Evolutionary conservation across 2,329 filamentous ascomycete species (phyloP).

Genomic region (Alternaria gansuensis): DNA sequence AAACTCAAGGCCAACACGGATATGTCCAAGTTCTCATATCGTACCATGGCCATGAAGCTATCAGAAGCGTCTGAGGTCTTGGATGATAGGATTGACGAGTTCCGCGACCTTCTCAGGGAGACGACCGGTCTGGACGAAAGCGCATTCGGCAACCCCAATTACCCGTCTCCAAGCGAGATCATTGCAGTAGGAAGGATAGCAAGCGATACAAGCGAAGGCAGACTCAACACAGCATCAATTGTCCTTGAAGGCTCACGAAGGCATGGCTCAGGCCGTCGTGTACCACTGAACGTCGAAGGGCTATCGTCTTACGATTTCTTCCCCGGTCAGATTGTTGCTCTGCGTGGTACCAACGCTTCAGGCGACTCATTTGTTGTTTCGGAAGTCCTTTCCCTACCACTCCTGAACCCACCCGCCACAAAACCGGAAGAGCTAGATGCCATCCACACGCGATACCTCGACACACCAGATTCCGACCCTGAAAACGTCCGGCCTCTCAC

Average conservation of each 20-base stretch:
- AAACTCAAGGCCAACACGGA: constrained; percentile 88
- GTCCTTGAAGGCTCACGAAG: constrained; percentile 88
- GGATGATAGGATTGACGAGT: constrained; percentile 94
- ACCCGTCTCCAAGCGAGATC: constrained; percentile 83
- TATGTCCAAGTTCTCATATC: constrained; percentile 88
- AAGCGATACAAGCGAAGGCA: constrained; percentile 85
- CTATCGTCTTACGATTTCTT: constrained; percentile 83
- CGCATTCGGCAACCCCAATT: constrained; percentile 86
- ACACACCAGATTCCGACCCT: constrained; percentile 65
- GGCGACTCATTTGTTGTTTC: constrained; percentile 83
- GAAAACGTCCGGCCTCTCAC: constrained; percentile 70
- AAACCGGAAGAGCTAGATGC: constrained; percentile 69
- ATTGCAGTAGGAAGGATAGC: constrained; percentile 92
- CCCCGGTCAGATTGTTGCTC: constrained; percentile 89
- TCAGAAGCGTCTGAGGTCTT: constrained; percentile 92
- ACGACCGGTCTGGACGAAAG: constrained; percentile 79
- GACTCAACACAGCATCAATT: constrained; percentile 82
- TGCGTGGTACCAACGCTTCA: constrained; percentile 85
- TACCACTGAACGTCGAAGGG: constrained; percentile 78
- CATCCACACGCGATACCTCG: constrained; percentile 74
- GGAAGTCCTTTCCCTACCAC: constrained; percentile 77
- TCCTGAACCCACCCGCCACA: constrained; percentile 78
- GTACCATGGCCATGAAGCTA: constrained; percentile 92
- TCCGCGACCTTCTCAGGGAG: constrained; percentile 75
- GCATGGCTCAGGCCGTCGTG: constrained; percentile 80